A percentile compares a stretch with the other conserved stretches of the same genome.
These are phyloP conservation scores for Phytophthora palmivora DNA, from an alignment of 352 stramenopile genomes.

Conservation along the genomic window DNA sequence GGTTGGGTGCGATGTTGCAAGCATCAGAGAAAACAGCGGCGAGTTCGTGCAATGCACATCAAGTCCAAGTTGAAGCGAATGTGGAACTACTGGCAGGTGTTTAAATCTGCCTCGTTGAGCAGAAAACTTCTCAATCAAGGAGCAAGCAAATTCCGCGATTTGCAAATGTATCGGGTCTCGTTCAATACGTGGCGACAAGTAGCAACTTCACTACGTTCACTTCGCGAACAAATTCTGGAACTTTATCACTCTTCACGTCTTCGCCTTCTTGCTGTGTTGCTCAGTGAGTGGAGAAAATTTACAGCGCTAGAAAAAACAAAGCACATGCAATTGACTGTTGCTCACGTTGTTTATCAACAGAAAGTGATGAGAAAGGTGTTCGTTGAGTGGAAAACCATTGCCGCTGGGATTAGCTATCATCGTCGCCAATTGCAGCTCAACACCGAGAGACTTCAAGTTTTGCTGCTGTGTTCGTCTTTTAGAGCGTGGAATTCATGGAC, in stretches of 20 bases:
- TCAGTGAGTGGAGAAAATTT: conserved; percentile 40
- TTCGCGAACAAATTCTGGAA: conserved; percentile 32
- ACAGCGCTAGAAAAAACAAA: conserved; percentile 24
- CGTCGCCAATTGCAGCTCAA: conserved; percentile 54
- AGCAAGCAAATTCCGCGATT: neutral
- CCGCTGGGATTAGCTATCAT: conserved; percentile 24
- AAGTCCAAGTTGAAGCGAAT: conserved; percentile 13
- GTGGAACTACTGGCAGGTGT: conserved; percentile 25
- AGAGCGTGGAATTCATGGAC: conserved; percentile 56
- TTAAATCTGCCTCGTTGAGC: neutral
- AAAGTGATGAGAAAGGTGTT: conserved; percentile 19
- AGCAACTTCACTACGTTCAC: conserved; percentile 5
- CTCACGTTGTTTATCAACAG: conserved; percentile 25
- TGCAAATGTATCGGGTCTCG: neutral
- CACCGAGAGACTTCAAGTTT: conserved; percentile 65
- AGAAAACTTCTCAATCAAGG: conserved; percentile 2
- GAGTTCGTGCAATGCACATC: conserved; percentile 16
- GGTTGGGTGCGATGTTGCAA: conserved; percentile 28
- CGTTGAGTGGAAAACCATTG: conserved; percentile 37
- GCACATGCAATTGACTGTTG: conserved; percentile 35
- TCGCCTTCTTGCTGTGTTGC: conserved; percentile 32
- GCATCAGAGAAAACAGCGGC: conserved; percentile 9
- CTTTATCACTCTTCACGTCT: conserved; percentile 41
- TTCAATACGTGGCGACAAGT: conserved; percentile 21
- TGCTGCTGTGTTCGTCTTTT: conserved; percentile 66